phyloP scores from a whole-genome alignment of 495 filamentous ascomycete species.

The Jackrogersella minutella region DNA sequence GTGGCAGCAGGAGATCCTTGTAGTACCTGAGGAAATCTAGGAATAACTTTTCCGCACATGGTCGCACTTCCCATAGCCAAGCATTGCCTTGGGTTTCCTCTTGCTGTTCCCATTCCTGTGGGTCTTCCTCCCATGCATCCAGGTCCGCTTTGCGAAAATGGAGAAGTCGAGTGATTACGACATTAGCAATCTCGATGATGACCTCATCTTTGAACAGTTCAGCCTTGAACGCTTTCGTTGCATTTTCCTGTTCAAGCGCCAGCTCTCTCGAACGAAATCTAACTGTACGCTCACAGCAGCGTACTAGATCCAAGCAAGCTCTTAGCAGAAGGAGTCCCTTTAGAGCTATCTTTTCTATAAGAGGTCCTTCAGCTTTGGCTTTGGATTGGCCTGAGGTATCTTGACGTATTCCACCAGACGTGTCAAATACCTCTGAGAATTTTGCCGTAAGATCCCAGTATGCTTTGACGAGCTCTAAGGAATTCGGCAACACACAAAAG shows the following conservation, averaged over 20 bases:
- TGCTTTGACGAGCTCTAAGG: conserved; percentile 72
- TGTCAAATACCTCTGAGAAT: conserved; percentile 74
- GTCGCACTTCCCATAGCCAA: conserved; percentile 87
- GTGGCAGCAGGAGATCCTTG: conserved; percentile 76
- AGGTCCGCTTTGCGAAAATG: conserved; percentile 85
- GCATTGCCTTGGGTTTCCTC: conserved; percentile 81
- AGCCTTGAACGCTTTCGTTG: conserved; percentile 69
- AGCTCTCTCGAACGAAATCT: conserved; percentile 75
- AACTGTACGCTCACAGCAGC: conserved; percentile 80
- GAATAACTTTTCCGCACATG: conserved; percentile 92
- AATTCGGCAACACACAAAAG: conserved; percentile 81
- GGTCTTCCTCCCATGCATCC: conserved; percentile 88
- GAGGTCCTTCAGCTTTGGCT: conserved; percentile 61
- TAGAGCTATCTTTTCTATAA: conserved; percentile 78
- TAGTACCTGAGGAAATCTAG: conserved; percentile 88
- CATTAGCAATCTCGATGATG: conserved; percentile 78
- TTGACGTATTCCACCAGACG: conserved; percentile 58
- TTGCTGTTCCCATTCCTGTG: conserved; percentile 88
- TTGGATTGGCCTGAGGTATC: conserved; percentile 58
- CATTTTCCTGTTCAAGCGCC: conserved; percentile 72
- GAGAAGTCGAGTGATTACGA: conserved; percentile 86
- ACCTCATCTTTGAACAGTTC: conserved; percentile 78
- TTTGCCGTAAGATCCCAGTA: conserved; percentile 84
- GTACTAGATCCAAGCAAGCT: conserved; percentile 82
- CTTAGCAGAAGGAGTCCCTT: conserved; percentile 85